A percentile compares a stretch with the other conserved stretches of the same genome.
phyloP scores from a whole-genome alignment of 2,329 filamentous ascomycete genomes.

The Shiraia sp. region DNA sequence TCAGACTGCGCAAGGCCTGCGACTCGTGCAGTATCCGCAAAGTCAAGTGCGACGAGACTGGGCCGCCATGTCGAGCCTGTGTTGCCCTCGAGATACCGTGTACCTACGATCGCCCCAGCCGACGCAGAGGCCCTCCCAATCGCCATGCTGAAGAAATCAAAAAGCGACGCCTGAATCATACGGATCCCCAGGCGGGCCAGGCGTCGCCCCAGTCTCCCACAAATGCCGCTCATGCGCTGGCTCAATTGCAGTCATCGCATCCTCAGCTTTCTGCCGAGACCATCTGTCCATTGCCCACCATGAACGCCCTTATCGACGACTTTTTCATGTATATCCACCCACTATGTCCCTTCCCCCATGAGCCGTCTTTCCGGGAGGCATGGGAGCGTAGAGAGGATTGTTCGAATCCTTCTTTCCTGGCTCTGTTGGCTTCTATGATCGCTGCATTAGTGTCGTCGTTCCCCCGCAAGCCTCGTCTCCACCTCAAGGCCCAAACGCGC shows the following conservation, averaged over 20 bases:
- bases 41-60: constrained; percentile 64
- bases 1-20: constrained; percentile 47
- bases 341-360: constrained; percentile 75
- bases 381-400: constrained; percentile 70
- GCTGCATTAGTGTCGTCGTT: constrained; percentile 75
- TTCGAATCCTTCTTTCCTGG: constrained; percentile 68
- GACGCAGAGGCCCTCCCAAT: constrained; percentile 67
- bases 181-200: constrained; percentile 46
- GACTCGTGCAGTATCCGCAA: constrained; percentile 50
- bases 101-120: constrained; percentile 66
- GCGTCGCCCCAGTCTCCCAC: constrained; percentile 56
- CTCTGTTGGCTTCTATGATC: constrained; percentile 75
- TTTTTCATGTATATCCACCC: constrained; percentile 85
- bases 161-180: constrained; percentile 58
- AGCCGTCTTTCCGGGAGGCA: constrained; percentile 73
- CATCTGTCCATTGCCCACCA: constrained; percentile 70
- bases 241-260: constrained; percentile 52
- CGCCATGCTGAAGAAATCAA: constrained; percentile 69
- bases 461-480: constrained; percentile 69
- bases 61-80: constrained; percentile 69
- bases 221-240: constrained; percentile 57
- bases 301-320: constrained; percentile 74
- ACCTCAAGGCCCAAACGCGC: constrained; percentile 69
- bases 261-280: constrained; percentile 63
- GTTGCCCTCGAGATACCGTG: constrained; percentile 68